phyloP scores from a whole-genome alignment of 345 rosid species.

The Populus ilicifolia region DNA sequence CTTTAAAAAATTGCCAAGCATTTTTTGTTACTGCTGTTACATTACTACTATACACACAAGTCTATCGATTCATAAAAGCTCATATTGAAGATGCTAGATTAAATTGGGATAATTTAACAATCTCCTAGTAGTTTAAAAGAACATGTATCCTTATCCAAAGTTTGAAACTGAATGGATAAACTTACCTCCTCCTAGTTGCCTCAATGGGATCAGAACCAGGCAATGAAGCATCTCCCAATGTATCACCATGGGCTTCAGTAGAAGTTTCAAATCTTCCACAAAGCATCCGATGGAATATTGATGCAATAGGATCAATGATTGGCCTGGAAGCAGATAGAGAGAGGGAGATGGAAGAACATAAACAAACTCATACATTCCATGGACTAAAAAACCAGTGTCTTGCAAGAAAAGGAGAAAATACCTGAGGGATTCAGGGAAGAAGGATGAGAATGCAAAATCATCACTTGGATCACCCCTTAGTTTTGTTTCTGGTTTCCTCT shows the following conservation, averaged over 20 bases:
- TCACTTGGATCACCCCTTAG: constrained; percentile 91
- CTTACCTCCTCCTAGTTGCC: constrained; percentile 92
- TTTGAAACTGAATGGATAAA: not conserved
- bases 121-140: not conserved
- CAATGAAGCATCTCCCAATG: constrained; percentile 60
- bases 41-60: not conserved
- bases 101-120: not conserved
- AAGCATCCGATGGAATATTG: constrained; percentile 71
- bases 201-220: constrained; percentile 96
- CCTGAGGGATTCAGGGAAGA: constrained; percentile 90
- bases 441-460: constrained; percentile 87
- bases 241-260: constrained; percentile 45
- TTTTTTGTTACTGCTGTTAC: not conserved
- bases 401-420: constrained; percentile 16
- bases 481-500: constrained; percentile 80
- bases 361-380: constrained; percentile 1
- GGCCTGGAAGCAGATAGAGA: constrained; percentile 46
- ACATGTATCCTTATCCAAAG: not conserved
- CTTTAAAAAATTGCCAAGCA: not conserved
- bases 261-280: constrained; percentile 67
- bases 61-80: not conserved
- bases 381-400: not conserved
- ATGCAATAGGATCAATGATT: constrained; percentile 74
- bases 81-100: not conserved
- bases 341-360: constrained; percentile 6